These are phyloP conservation scores for Sanghuangporus baumii DNA, from an alignment of 1,284 basidiomycete genomes.

Conservation along the genomic window DNA sequence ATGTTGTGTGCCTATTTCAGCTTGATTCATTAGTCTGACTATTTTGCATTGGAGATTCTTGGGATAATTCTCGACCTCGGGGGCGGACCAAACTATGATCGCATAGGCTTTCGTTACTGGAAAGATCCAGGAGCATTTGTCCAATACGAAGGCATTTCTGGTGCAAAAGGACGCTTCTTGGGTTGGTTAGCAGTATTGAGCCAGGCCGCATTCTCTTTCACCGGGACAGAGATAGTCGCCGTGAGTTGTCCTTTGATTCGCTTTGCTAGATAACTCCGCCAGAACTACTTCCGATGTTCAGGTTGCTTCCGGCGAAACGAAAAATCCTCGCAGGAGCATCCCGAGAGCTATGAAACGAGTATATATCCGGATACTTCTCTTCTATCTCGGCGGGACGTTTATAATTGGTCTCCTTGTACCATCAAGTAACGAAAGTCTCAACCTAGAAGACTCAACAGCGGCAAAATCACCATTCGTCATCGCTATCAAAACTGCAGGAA, in stretches of 20 bases:
- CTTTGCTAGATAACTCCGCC: background rate
- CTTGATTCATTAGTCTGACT: slow-evolving; percentile 3
- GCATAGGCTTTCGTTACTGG: slow-evolving; percentile 62
- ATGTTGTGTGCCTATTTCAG: slow-evolving; percentile 30
- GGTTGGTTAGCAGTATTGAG: slow-evolving; percentile 63
- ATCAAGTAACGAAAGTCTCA: slow-evolving; percentile 53
- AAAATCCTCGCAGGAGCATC: slow-evolving; percentile 63
- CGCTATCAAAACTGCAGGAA: slow-evolving; percentile 69
- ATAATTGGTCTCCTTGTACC: slow-evolving; percentile 78
- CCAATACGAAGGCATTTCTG: slow-evolving; percentile 48
- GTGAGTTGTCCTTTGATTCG: slow-evolving; percentile 44
- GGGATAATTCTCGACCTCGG: slow-evolving; percentile 69
- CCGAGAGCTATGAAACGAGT: slow-evolving; percentile 63
- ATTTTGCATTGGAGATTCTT: slow-evolving; percentile 30
- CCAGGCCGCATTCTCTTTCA: slow-evolving; percentile 80
- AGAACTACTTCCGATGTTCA: slow-evolving; percentile 22
- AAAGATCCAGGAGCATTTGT: slow-evolving; percentile 68
- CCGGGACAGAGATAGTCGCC: slow-evolving; percentile 81
- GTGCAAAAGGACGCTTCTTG: slow-evolving; percentile 59
- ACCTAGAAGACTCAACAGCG: slow-evolving; percentile 51
- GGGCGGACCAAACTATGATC: slow-evolving; percentile 48
- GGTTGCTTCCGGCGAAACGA: slow-evolving; percentile 78
- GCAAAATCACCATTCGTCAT: slow-evolving; percentile 83
- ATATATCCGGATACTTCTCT: slow-evolving; percentile 66
- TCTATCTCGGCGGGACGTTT: slow-evolving; percentile 66